Base-by-base conservation (phyloP, 2,329 filamentous ascomycete genomes). In the Fusarium keratoplasticum region DNA sequence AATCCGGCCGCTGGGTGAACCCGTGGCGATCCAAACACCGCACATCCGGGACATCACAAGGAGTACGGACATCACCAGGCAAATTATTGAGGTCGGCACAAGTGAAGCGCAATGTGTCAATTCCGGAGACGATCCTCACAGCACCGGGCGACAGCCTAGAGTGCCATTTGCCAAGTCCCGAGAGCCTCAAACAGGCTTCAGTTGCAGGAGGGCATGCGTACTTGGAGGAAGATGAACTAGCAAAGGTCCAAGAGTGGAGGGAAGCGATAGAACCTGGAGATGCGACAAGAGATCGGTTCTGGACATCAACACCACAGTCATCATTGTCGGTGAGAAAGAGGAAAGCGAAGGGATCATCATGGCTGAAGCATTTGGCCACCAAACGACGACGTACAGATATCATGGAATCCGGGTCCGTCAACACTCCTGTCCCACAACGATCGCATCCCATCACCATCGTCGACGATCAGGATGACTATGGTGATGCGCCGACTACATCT, bases 161-260 rank as follows among this genome's bases (percentile, higher is more conserved):
- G 44, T 86, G 83, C 66, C 83, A 86, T 68, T 77, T 87, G 11
- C 85, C 85, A 4, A 84, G 83, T 58, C 83, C 83, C 5, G 80
- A 83, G 68, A 84, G 83, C 68, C 78, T 84, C 64, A 82, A 83
- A 73, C 82, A 83, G 72, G 77, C 74, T 40, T 77, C 76, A 6
- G 70, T 76, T 22, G 70, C 70, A 13, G 76, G 77, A 38, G 27
- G 69, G 6, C 80, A 82, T 63, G 78, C 78, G 1, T 83, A 76
- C 27, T 67, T 83, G 6, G 77, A 80, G 47, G 72, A 78, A 5
- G 78, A 80, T n/a, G 81, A 82, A 29, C 58, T 84, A 10, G 74
- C 68, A 5, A 75, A 72, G 27, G 81, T 84, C 5, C 72, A 81
- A 40, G 74, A 70, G 38, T 84, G 83, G 83, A 79, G 82, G 52